phyloP scores from a whole-genome alignment of 768 basidiomycete species.

The Trametes cubensis region DNA sequence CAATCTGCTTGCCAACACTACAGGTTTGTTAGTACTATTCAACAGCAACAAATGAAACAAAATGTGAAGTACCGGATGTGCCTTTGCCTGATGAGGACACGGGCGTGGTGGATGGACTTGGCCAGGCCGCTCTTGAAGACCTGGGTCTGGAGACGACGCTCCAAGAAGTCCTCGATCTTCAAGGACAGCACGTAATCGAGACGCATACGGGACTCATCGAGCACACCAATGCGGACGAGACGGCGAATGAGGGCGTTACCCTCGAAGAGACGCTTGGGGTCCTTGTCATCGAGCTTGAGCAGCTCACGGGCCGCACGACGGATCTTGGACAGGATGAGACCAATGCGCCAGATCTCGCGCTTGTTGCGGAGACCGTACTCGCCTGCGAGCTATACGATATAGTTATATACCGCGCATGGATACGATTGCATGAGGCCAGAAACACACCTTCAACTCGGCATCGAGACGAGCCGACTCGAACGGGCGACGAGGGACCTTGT shows the following conservation, averaged over 20 bases:
- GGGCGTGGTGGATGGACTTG: conserved; percentile 98
- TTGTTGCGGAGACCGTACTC: conserved; percentile 99
- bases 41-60: not conserved
- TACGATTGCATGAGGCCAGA: conserved; percentile 2
- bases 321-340: conserved; percentile 97
- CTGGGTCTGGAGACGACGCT: conserved; percentile 97
- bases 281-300: conserved; percentile 98
- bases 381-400: conserved; percentile 79
- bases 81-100: conserved; percentile 95
- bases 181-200: conserved; percentile 99
- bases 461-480: conserved; percentile 98
- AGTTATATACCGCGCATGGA: not conserved
- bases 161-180: conserved; percentile 99
- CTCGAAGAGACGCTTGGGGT: conserved; percentile 99
- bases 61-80: conserved; percentile 83
- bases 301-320: conserved; percentile 99
- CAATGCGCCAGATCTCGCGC: conserved; percentile 99
- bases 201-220: conserved; percentile 98
- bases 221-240: conserved; percentile 99
- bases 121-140: conserved; percentile 99
- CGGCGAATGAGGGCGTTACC: conserved; percentile 95
- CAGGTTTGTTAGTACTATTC: not conserved
- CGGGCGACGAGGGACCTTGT: conserved; percentile 98
- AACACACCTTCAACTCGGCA: conserved; percentile 91
- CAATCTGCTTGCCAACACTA: conserved; percentile 98